These are phyloP conservation scores for Cenococcum geophilum DNA, from an alignment of 495 filamentous ascomycete genomes.

Conservation along the genomic window DNA sequence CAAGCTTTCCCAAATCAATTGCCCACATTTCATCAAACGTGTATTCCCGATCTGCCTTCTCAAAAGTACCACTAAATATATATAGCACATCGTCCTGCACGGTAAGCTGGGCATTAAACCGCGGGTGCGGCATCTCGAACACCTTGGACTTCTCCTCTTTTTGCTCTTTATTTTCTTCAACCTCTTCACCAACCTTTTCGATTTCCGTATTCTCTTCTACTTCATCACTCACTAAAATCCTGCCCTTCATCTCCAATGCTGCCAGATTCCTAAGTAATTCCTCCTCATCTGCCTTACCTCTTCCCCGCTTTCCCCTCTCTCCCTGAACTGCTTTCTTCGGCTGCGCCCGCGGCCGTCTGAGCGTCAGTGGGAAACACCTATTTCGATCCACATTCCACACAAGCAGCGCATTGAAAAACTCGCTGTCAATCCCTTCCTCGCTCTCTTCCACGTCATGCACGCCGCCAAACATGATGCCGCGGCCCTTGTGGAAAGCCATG, in stretches of 20 bases:
- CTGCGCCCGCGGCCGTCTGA: slow-evolving; percentile 60
- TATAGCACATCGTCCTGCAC: slow-evolving; percentile 90
- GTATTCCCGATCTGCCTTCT: slow-evolving; percentile 88
- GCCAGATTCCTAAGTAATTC: slow-evolving; percentile 81
- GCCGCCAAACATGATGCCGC: slow-evolving; percentile 89
- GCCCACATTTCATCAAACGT: slow-evolving; percentile 92
- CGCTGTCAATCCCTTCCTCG: slow-evolving; percentile 91
- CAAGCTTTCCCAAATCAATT: slow-evolving; percentile 83
- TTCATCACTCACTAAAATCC: slow-evolving; percentile 41
- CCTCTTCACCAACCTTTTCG: slow-evolving; percentile 41
- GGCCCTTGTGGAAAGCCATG: slow-evolving; percentile 86
- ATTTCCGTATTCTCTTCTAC: slow-evolving; percentile 48
- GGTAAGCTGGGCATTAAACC: slow-evolving; percentile 84
- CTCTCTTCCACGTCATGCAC: slow-evolving; percentile 90
- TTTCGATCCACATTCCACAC: slow-evolving; percentile 94
- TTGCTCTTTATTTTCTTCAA: slow-evolving; percentile 47
- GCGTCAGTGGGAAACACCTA: slow-evolving; percentile 76
- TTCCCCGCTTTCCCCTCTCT: slow-evolving; percentile 52
- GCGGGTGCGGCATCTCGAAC: slow-evolving; percentile 74
- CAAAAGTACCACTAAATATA: slow-evolving; percentile 89
- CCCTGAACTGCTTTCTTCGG: slow-evolving; percentile 53
- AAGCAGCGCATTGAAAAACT: slow-evolving; percentile 86
- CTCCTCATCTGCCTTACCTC: slow-evolving; percentile 80
- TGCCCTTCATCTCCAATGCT: slow-evolving; percentile 64
- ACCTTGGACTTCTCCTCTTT: slow-evolving; percentile 47